Percentiles rank a stretch among this genome's conserved stretches.
These are phyloP conservation scores for Nannochloris sp. DNA, from an alignment of 139 green algal species.

Conservation along the genomic window DNA sequence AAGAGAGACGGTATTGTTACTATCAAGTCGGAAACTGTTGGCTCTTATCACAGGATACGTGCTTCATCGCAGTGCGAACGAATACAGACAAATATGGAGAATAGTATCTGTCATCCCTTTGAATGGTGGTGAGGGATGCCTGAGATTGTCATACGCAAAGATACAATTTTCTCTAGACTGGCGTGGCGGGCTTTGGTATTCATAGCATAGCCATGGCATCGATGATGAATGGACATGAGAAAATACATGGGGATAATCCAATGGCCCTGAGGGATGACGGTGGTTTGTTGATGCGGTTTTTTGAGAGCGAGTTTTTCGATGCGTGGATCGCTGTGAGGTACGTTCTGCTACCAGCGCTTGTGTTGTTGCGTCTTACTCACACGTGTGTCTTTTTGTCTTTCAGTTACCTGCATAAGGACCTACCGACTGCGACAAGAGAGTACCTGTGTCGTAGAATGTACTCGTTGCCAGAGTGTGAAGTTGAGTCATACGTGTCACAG, in stretches of 20 bases:
- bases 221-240: too few relatives aligned
- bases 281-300: constrained; percentile 74
- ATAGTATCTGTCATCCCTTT: too few relatives aligned
- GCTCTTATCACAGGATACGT: too few relatives aligned
- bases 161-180: too few relatives aligned
- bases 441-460: constrained; percentile 87
- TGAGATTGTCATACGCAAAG: too few relatives aligned
- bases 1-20: too few relatives aligned
- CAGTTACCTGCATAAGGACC: constrained; percentile 77
- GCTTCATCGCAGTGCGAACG: too few relatives aligned
- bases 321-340: constrained; percentile 78
- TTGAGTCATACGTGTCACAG: constrained; percentile 84
- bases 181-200: too few relatives aligned
- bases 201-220: too few relatives aligned
- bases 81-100: too few relatives aligned
- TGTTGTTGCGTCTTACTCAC: not conserved
- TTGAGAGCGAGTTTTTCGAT: constrained; percentile 76
- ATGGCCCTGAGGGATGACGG: constrained; percentile 25
- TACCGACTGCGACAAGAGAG: constrained; percentile 62
- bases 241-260: not conserved
- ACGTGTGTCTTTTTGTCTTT: not conserved
- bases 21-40: too few relatives aligned
- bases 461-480: constrained; percentile 52
- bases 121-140: too few relatives aligned
- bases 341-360: constrained; percentile 8